phyloP scores from a whole-genome alignment of 345 rosid genomes.

The Acer saccharum region DNA sequence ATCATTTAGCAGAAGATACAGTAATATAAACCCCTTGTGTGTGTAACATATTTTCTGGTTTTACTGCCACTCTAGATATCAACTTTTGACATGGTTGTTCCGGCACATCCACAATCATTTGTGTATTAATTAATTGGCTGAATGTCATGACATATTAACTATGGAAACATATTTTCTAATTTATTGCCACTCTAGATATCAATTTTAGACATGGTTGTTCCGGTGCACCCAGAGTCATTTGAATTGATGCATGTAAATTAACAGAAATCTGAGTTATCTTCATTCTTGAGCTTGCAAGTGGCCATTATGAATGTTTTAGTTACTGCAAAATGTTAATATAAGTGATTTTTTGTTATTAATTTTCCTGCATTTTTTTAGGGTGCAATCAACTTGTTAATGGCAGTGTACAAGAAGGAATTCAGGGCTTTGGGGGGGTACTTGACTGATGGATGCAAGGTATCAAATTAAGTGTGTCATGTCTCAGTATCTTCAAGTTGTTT shows the following conservation, averaged over 20 bases:
- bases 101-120: not conserved
- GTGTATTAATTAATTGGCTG: not conserved
- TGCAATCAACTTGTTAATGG: constrained; percentile 84
- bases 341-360: not conserved
- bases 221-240: not conserved
- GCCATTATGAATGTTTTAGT: not conserved
- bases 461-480: constrained; percentile 8
- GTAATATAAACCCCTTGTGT: not conserved
- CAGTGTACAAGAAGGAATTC: constrained; percentile 86
- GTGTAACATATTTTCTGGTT: not conserved
- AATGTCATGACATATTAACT: not conserved
- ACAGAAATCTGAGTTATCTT: not conserved
- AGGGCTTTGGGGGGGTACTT: constrained; percentile 62
- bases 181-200: not conserved
- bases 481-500: not conserved
- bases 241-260: not conserved
- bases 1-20: too few relatives aligned
- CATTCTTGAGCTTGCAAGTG: not conserved
- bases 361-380: constrained; percentile 53
- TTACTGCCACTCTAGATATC: not conserved
- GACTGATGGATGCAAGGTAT: constrained; percentile 80
- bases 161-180: not conserved
- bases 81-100: not conserved
- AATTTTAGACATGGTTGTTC: not conserved
- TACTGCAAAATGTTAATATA: not conserved